Conservation (phyloP, 257 asterid genomes). For the Solanum rostratum region DNA sequence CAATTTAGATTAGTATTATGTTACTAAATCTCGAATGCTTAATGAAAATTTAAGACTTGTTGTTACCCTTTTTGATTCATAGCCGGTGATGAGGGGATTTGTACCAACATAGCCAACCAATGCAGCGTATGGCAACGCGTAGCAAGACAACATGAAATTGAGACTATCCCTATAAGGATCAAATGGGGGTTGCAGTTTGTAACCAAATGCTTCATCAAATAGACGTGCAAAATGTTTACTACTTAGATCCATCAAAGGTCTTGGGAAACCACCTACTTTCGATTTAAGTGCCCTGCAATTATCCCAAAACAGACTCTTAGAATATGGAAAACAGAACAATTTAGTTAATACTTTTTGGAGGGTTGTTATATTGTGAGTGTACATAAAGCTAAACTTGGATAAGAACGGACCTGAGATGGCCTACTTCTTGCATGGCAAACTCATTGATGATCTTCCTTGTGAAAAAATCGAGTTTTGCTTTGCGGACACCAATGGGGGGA, state of each 20-base stretch:
- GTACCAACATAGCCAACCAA: slow-evolving; percentile 37
- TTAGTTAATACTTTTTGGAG: not conserved
- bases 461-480: slow-evolving; percentile 29
- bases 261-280: slow-evolving; percentile 31
- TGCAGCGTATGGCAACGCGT: slow-evolving; percentile 34
- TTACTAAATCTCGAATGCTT: not conserved
- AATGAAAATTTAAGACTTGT: not conserved
- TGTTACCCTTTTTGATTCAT: slow-evolving; percentile 16
- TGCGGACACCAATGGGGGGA: slow-evolving; percentile 32
- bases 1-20: not conserved
- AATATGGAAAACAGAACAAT: not conserved
- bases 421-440: slow-evolving; percentile 37
- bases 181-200: slow-evolving; percentile 31
- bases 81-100: slow-evolving; percentile 27
- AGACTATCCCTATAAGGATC: slow-evolving; percentile 35
- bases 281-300: slow-evolving; percentile 25
- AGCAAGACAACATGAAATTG: slow-evolving; percentile 32
- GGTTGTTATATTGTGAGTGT: not conserved
- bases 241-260: slow-evolving; percentile 39
- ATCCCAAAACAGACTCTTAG: not conserved
- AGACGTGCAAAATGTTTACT: slow-evolving; percentile 25
- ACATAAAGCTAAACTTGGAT: not conserved
- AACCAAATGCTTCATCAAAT: slow-evolving; percentile 35
- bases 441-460: slow-evolving; percentile 10
- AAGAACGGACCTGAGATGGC: slow-evolving; percentile 11